Conservation (phyloP, 1,284 basidiomycete genomes). For the Schizophyllum amplum region DNA sequence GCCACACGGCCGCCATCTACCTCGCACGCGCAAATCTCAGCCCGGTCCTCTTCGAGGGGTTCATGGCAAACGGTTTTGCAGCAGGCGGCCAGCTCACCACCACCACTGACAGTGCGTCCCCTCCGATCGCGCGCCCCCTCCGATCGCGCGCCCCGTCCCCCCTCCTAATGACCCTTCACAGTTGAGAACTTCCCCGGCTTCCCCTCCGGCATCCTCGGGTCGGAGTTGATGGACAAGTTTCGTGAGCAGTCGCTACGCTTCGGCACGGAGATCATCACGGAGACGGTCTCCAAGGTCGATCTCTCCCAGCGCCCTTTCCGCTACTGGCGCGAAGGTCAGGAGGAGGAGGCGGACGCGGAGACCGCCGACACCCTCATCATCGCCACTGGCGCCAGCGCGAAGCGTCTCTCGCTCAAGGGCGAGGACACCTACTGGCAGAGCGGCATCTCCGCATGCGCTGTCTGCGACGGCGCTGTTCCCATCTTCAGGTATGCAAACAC, state of each 20-base stretch:
- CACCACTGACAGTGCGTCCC: conserved; percentile 82
- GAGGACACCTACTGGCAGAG: conserved; percentile 98
- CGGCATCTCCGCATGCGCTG: conserved; percentile 97
- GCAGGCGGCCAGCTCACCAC: conserved; percentile 98
- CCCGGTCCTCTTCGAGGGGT: conserved; percentile 95
- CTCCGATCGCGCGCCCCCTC: no score
- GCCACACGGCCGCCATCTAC: conserved; percentile 93
- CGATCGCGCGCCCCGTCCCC: conserved; percentile 3
- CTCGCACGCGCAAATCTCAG: conserved; percentile 91
- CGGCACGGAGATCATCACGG: conserved; percentile 92
- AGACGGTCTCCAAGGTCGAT: conserved; percentile 94
- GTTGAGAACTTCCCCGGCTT: conserved; percentile 99
- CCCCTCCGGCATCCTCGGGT: conserved; percentile 91
- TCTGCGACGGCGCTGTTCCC: conserved; percentile 97
- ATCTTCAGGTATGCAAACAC: conserved; percentile 74
- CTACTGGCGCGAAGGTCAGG: conserved; percentile 93
- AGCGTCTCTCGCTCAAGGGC: conserved; percentile 84
- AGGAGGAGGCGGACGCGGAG: conserved; percentile 69
- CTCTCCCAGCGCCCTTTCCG: conserved; percentile 91
- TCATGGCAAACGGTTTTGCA: conserved; percentile 97
- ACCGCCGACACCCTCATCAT: conserved; percentile 93
- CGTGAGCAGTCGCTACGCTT: conserved; percentile 87
- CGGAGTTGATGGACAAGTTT: conserved; percentile 99
- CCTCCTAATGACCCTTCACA: conserved; percentile 19
- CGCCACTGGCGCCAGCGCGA: conserved; percentile 94